Base-by-base conservation (phyloP, 2,329 filamentous ascomycete species). In the Endoconidiophora polonica region DNA sequence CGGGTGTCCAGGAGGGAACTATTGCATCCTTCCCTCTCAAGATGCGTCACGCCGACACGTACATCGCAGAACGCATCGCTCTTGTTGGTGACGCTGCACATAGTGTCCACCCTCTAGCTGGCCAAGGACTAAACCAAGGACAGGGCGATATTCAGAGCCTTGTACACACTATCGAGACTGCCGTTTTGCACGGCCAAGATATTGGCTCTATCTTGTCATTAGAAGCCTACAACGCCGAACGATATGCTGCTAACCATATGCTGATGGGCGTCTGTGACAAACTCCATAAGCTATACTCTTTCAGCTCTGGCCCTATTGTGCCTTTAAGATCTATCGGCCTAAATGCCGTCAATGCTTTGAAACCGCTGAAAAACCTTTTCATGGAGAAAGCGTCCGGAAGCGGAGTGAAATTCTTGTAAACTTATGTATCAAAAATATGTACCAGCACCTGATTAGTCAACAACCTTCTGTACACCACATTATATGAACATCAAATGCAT, bases 81-180 rank as follows among this genome's bases (percentile, higher is more conserved):
- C 75, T 98, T 1, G 78, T 98, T 36, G 91, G 91, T 54, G 91
- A 98, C 57, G 91, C 91, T 1, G 91, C 91, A 5, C 91, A 98
- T 63, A 94, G 88, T 1, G 80, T 94, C 56, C 91, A 98, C 63
- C 91, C 91, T 0, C 79, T 98, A 3, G 91, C 86, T 1, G 91
- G 91, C 1, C 91, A 96, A 64, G 91, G 91, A 1, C 71, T 98
- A 12, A 98, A 98, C 61, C 83, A 93, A 58, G 91, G 91, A 1
- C 81, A 96, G 55, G 87, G 79, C 16, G 91, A 98, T 61, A 83
- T 91, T 0, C 80, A 86, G 58, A 82, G 83, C 48, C 74, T 98
- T 0, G 78, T 80, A 5, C 73, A 72, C 55, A 79, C 79, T 0
- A 83, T 98, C 46, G 77, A 79, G 54, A 81, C 81, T 56, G 83